A percentile compares a stretch with the other conserved stretches of the same genome.
phyloP scores from a whole-genome alignment of 768 basidiomycete genomes.

The Trametes villosa region DNA sequence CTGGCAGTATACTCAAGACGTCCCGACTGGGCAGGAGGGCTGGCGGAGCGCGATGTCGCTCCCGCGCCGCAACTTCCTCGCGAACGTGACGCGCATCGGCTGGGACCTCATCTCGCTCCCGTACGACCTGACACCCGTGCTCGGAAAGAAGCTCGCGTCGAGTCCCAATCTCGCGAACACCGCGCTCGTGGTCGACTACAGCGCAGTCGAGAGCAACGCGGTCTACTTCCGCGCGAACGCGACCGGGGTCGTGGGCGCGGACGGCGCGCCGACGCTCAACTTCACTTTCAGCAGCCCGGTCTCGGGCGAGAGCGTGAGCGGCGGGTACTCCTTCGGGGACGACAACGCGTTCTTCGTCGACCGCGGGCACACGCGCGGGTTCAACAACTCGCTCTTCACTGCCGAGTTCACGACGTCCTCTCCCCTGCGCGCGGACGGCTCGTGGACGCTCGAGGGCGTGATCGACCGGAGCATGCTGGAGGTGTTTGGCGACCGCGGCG shows the following conservation, averaged over 20 bases:
- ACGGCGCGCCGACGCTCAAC: constrained; percentile 10
- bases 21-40: constrained; percentile 17
- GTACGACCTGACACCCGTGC: constrained; percentile 13
- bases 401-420: constrained; percentile 8
- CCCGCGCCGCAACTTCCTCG: constrained; percentile 16
- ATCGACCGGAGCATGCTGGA: constrained; percentile 19
- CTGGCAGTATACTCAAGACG: constrained; percentile 15
- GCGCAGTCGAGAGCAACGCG: constrained; percentile 9
- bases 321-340: constrained; percentile 14
- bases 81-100: constrained; percentile 7
- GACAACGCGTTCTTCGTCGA: constrained; percentile 17
- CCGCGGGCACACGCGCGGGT: constrained; percentile 11
- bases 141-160: constrained; percentile 3
- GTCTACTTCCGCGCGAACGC: constrained; percentile 15
- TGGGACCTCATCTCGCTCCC: constrained; percentile 17
- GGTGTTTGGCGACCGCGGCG: constrained; percentile 15
- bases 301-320: constrained; percentile 13
- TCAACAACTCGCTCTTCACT: constrained; percentile 13
- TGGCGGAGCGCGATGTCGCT: constrained; percentile 22
- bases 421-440: constrained; percentile 13
- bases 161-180: constrained; percentile 1
- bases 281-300: constrained; percentile 7
- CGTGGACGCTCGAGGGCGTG: constrained; percentile 15
- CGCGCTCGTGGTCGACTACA: constrained; percentile 10
- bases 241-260: background rate